Evolutionary conservation across 441 rosid species (phyloP).

Genomic region (Adansonia grandidieri): DNA sequence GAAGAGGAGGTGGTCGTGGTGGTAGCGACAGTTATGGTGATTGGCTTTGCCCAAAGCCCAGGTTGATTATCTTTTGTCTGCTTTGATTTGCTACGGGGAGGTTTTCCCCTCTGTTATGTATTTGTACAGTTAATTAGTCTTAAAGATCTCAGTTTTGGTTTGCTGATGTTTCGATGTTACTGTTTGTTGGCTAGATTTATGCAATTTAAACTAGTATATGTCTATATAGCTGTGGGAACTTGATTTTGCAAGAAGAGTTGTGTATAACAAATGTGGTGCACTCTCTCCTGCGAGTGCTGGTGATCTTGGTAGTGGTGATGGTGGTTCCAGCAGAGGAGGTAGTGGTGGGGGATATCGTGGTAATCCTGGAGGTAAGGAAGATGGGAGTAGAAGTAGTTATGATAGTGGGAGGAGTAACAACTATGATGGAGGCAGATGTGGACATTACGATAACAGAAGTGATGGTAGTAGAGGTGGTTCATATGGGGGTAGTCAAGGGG

Average conservation of each 20-base stretch:
- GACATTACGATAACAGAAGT: conserved; percentile 46
- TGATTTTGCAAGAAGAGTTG: conserved; percentile 87
- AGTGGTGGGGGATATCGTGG: conserved; percentile 53
- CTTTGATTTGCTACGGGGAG: background rate
- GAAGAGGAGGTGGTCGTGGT: conserved; percentile 74
- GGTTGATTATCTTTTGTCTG: conserved; percentile 42
- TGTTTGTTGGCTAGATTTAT: conserved; percentile 17
- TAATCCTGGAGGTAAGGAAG: conserved; percentile 55
- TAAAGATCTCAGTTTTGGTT: no score
- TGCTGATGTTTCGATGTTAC: background rate
- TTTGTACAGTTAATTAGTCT: background rate
- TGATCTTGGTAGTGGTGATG: conserved; percentile 53
- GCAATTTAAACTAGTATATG: conserved; percentile 34
- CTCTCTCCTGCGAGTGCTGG: conserved; percentile 67
- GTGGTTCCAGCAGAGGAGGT: conserved; percentile 43
- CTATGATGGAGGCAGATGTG: conserved; percentile 56
- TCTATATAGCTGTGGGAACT: conserved; percentile 85
- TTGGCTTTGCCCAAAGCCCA: conserved; percentile 88
- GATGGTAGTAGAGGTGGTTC: conserved; percentile 54
- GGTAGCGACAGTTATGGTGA: conserved; percentile 90
- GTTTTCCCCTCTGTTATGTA: background rate
- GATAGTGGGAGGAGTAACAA: conserved; percentile 57
- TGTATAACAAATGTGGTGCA: conserved; percentile 91
- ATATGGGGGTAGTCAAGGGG: background rate
- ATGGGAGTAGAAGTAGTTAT: conserved; percentile 58